phyloP scores from a whole-genome alignment of 2,329 filamentous ascomycete genomes.

The Clarireedia hainanense region DNA sequence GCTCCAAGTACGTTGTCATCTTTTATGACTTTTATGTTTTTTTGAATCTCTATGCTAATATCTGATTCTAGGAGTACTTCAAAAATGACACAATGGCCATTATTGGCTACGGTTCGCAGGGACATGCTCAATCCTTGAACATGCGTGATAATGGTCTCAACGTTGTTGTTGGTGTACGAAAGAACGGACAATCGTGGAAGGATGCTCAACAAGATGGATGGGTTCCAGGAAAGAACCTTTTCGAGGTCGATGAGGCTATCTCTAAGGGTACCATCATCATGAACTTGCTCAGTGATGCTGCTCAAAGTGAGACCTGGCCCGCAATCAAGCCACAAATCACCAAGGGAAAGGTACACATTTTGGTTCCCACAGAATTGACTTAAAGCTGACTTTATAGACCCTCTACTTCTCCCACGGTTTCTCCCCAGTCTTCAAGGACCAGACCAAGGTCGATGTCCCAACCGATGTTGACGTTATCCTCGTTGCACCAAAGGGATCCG shows the following conservation, averaged over 20 bases:
- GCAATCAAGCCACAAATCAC: slow-evolving; percentile 95
- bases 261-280: slow-evolving; percentile 89
- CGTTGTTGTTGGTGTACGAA: slow-evolving; percentile 97
- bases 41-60: slow-evolving; percentile 13
- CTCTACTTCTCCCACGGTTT: slow-evolving; percentile 99
- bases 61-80: slow-evolving; percentile 76
- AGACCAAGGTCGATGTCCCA: slow-evolving; percentile 97
- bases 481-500: slow-evolving; percentile 97
- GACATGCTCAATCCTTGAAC: slow-evolving; percentile 98
- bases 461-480: slow-evolving; percentile 97
- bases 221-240: slow-evolving; percentile 97
- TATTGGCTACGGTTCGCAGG: slow-evolving; percentile 97
- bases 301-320: slow-evolving; percentile 98
- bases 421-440: slow-evolving; percentile 99
- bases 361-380: not conserved
- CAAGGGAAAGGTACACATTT: slow-evolving; percentile 80
- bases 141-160: slow-evolving; percentile 99
- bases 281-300: slow-evolving; percentile 97
- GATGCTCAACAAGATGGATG: slow-evolving; percentile 95
- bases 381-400: slow-evolving; percentile 52
- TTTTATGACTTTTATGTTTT: not conserved
- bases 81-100: slow-evolving; percentile 98
- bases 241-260: slow-evolving; percentile 97
- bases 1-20: slow-evolving; percentile 63
- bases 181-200: slow-evolving; percentile 97